Evolutionary conservation across 768 basidiomycete species (phyloP).

Genomic region (Tulasnella sp.): DNA sequence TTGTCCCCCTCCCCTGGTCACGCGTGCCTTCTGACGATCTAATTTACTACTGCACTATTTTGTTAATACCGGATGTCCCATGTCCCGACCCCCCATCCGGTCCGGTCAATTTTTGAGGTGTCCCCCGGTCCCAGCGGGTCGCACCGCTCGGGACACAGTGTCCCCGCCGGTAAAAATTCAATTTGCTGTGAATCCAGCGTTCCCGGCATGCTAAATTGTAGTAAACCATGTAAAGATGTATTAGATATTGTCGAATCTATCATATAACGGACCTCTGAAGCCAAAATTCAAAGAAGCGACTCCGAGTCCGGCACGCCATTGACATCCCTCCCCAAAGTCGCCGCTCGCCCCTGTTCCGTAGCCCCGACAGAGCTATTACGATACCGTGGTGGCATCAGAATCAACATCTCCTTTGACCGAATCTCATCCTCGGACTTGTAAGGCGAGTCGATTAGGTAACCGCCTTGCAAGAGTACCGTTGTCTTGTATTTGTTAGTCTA

Average conservation of each 20-base stretch:
- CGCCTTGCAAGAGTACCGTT: too few relatives aligned
- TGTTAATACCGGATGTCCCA: not conserved
- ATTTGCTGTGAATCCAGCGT: constrained; percentile 34
- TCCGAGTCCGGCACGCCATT: too few relatives aligned
- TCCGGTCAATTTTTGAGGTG: not conserved
- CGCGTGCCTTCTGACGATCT: too few relatives aligned
- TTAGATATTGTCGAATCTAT: not conserved
- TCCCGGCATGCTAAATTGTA: constrained; percentile 19
- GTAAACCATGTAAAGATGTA: not conserved
- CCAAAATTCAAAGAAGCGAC: too few relatives aligned
- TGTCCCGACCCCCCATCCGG: not conserved
- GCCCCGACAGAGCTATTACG: not conserved
- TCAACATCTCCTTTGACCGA: not conserved
- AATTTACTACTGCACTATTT: not conserved
- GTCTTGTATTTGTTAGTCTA: too few relatives aligned
- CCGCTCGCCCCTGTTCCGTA: too few relatives aligned
- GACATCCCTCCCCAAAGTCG: too few relatives aligned
- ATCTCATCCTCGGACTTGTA: not conserved
- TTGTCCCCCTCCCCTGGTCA: too few relatives aligned
- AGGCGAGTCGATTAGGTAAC: too few relatives aligned
- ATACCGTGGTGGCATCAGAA: not conserved
- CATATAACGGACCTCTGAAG: too few relatives aligned
- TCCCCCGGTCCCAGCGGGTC: not conserved
- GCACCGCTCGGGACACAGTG: not conserved
- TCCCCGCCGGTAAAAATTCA: not conserved